Evolutionary conservation across 2,329 filamentous ascomycete genomes (phyloP).

Genomic region (Pseudocercospora crystallina): DNA sequence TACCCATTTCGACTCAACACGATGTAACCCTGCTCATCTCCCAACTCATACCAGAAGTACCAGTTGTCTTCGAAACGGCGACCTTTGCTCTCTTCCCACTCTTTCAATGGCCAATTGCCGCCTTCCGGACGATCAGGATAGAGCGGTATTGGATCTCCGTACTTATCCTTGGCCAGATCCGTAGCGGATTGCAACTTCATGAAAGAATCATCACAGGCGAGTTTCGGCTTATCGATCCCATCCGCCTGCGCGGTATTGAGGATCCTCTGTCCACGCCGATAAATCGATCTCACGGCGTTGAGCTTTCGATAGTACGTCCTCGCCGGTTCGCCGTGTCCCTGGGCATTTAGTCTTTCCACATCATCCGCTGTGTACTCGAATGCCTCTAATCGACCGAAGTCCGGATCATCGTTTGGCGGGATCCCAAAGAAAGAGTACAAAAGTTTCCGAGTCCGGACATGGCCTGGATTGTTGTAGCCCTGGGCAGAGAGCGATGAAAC

Average conservation of each 20-base stretch:
- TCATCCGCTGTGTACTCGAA: neutral
- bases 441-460: neutral
- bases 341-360: neutral
- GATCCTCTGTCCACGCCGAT: neutral
- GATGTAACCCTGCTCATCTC: neutral
- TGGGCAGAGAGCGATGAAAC: neutral
- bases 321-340: neutral
- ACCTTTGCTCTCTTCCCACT: neutral
- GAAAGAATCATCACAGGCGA: neutral
- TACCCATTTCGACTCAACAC: neutral
- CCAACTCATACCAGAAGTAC: slow-evolving; percentile 3
- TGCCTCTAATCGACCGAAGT: neutral
- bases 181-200: neutral
- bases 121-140: neutral
- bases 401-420: neutral
- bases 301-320: neutral
- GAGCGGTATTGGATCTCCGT: slow-evolving; percentile 1
- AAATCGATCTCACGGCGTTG: neutral
- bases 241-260: neutral
- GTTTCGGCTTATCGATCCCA: neutral
- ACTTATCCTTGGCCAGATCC: neutral
- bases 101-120: neutral
- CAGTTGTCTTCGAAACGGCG: neutral
- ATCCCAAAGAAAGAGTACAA: neutral
- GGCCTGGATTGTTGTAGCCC: neutral